A percentile compares a stretch with the other conserved stretches of the same genome.
These are phyloP conservation scores for Cercospora sp. DNA, from an alignment of 2,329 filamentous ascomycete species.

Conservation along the genomic window DNA sequence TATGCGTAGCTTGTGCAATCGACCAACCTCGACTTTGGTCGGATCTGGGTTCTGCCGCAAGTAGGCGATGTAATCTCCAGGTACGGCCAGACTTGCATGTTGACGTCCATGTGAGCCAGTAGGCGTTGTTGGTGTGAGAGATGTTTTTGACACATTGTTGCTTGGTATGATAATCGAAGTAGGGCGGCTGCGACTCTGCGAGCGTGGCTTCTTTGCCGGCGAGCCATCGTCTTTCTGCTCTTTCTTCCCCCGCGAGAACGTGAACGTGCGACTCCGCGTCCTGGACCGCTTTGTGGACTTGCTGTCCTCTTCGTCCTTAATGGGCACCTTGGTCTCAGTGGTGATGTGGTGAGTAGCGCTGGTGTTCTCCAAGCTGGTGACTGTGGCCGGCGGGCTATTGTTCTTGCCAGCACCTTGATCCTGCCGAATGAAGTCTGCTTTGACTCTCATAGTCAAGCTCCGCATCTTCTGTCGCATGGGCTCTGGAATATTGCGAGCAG, in stretches of 20 bases:
- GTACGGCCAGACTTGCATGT: slow-evolving; percentile 56
- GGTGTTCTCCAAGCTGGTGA: slow-evolving; percentile 47
- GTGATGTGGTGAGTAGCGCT: slow-evolving; percentile 29
- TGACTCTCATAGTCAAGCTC: slow-evolving; percentile 82
- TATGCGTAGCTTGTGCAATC: slow-evolving; percentile 87
- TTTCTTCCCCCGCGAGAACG: slow-evolving; percentile 66
- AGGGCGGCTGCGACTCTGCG: slow-evolving; percentile 60
- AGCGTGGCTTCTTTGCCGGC: slow-evolving; percentile 67
- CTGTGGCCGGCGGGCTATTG: slow-evolving; percentile 54
- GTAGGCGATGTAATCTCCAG: slow-evolving; percentile 83
- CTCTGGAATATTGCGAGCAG: slow-evolving; percentile 88
- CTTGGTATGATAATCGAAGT: slow-evolving; percentile 64
- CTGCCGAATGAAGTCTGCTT: slow-evolving; percentile 91
- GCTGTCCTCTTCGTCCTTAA: slow-evolving; percentile 31
- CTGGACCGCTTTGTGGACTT: slow-evolving; percentile 47
- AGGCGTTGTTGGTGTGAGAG: slow-evolving; percentile 27
- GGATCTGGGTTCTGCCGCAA: slow-evolving; percentile 78
- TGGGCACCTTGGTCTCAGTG: slow-evolving; percentile 29
- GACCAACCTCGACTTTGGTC: slow-evolving; percentile 85
- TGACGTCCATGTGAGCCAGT: slow-evolving; percentile 35
- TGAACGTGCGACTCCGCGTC: slow-evolving; percentile 75
- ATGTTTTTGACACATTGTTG: slow-evolving; percentile 20
- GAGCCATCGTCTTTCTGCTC: slow-evolving; percentile 46
- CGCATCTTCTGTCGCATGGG: slow-evolving; percentile 95
- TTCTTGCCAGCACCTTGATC: slow-evolving; percentile 60